Conservation (phyloP, 768 basidiomycete genomes). For the Asterophora lycoperdoides region DNA sequence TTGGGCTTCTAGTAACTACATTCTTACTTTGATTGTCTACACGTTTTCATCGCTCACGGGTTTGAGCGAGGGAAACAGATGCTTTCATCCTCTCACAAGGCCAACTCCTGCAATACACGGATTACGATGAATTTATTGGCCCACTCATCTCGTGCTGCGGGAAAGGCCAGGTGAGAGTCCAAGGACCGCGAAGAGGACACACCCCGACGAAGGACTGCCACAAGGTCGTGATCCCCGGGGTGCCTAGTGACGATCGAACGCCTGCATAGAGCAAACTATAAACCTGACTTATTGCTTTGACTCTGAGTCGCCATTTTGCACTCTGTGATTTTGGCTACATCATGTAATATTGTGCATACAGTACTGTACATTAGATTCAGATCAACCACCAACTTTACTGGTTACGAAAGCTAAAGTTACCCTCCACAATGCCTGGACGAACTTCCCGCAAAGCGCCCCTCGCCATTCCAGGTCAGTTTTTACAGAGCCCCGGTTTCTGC, state of each 20-base stretch:
- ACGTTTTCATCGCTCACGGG: neutral
- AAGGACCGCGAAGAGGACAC: slow-evolving; percentile 11
- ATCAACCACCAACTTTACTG: neutral
- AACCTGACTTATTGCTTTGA: no score
- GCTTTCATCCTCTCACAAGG: neutral
- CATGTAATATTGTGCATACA: neutral
- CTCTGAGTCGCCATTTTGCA: no score
- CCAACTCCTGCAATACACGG: slow-evolving; percentile 33
- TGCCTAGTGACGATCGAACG: neutral
- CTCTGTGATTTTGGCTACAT: no score
- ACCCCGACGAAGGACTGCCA: neutral
- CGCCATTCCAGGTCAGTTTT: slow-evolving; percentile 31
- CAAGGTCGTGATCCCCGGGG: neutral
- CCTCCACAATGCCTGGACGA: slow-evolving; percentile 23
- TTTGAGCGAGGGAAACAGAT: neutral
- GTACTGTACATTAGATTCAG: no score
- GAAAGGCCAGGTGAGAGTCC: slow-evolving; percentile 17
- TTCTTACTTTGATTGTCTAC: no score
- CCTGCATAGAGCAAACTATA: neutral
- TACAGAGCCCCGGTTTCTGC: neutral
- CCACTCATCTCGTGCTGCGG: neutral
- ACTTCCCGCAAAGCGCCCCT: slow-evolving; percentile 21
- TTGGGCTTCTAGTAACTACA: no score
- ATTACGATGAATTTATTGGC: slow-evolving; percentile 32
- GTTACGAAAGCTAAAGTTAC: no score